phyloP scores from a whole-genome alignment of 805 yeast genomes.

The Ogataea naganishii region DNA sequence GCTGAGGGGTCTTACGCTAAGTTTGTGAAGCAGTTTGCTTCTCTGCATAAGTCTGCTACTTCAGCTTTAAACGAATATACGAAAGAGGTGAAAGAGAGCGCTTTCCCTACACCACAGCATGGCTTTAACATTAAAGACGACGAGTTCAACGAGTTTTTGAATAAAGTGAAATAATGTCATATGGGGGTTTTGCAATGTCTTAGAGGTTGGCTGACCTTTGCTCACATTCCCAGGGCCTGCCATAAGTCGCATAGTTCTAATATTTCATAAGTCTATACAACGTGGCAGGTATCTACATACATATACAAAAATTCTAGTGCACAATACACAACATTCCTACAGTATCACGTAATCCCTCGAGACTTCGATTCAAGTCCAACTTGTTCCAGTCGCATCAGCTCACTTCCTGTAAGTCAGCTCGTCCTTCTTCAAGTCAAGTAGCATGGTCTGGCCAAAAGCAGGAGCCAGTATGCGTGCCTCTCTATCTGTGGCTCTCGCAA shows the following conservation, averaged over 20 bases:
- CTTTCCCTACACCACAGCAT: slow-evolving; percentile 60
- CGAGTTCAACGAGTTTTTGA: slow-evolving; percentile 37
- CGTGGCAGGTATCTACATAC: too few species aligned
- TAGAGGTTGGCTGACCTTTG: too few species aligned
- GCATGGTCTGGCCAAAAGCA: slow-evolving; percentile 64
- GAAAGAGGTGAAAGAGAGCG: slow-evolving; percentile 43
- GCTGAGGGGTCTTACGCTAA: slow-evolving; percentile 48
- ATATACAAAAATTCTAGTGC: background rate
- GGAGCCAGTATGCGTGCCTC: slow-evolving; percentile 48
- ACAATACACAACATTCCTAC: too few species aligned
- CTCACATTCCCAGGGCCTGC: too few species aligned
- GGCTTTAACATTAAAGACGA: slow-evolving; percentile 64
- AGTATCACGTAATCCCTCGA: background rate
- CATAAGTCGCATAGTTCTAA: too few species aligned
- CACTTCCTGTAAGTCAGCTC: too few species aligned
- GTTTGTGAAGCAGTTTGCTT: slow-evolving; percentile 66
- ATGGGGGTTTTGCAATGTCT: too few species aligned
- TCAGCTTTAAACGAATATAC: slow-evolving; percentile 46
- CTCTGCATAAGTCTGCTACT: slow-evolving; percentile 40
- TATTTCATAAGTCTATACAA: too few species aligned
- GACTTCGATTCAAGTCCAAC: background rate
- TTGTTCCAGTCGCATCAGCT: too few species aligned
- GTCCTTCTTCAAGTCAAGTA: slow-evolving; percentile 30
- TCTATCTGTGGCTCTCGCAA: slow-evolving; percentile 34
- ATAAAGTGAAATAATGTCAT: too few species aligned